phyloP scores from a whole-genome alignment of 805 yeast species.

The Huiozyma naganishii region DNA sequence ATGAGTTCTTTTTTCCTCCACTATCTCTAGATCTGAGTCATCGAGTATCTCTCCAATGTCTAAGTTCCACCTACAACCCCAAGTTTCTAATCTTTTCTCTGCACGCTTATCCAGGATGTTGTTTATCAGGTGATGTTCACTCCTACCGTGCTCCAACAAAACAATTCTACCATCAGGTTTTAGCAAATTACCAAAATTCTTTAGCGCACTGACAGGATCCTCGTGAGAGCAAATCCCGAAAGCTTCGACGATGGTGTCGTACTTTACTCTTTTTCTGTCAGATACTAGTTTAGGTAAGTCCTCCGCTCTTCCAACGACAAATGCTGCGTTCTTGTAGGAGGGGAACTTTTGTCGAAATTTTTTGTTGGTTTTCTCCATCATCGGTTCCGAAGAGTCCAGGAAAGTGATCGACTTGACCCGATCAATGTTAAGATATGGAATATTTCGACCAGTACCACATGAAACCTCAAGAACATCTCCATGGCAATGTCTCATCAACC shows the following conservation, averaged over 20 bases:
- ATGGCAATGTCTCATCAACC: constrained; percentile 63
- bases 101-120: constrained; percentile 73
- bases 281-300: constrained; percentile 52
- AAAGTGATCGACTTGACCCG: constrained; percentile 66
- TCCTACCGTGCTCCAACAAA: constrained; percentile 86
- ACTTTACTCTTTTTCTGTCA: constrained; percentile 37
- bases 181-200: constrained; percentile 59
- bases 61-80: constrained; percentile 98
- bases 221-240: constrained; percentile 95
- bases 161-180: constrained; percentile 87
- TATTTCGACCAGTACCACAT: constrained; percentile 92
- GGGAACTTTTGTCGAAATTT: constrained; percentile 67
- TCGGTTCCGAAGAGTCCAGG: constrained; percentile 71
- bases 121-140: constrained; percentile 69
- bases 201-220: constrained; percentile 75
- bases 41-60: constrained; percentile 84
- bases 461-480: constrained; percentile 94
- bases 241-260: constrained; percentile 88
- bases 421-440: constrained; percentile 56
- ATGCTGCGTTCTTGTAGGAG: constrained; percentile 59
- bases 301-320: constrained; percentile 85
- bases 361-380: constrained; percentile 71
- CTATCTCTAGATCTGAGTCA: constrained; percentile 73
- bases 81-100: constrained; percentile 67
- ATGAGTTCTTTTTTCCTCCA: constrained; percentile 70